A percentile compares a stretch with the other conserved stretches of the same genome.
These are phyloP conservation scores for Strigomonas culicis DNA, from an alignment of 208 protist genomes.

Conservation along the genomic window DNA sequence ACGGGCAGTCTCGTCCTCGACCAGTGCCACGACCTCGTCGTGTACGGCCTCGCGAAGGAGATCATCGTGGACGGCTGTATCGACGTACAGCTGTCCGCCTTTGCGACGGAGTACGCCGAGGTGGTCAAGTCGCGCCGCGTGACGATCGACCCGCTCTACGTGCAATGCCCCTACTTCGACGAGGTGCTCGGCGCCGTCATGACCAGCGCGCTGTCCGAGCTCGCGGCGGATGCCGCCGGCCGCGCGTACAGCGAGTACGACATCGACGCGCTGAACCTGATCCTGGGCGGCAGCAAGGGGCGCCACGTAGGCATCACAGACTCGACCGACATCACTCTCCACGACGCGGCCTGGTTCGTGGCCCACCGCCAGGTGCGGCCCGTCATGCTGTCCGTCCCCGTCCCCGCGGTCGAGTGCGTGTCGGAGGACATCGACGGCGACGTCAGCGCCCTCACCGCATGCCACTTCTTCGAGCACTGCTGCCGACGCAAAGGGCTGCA, in stretches of 20 bases:
- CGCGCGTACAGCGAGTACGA: conserved; percentile 29
- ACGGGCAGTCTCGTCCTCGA: conserved; percentile 34
- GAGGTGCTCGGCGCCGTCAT: conserved; percentile 44
- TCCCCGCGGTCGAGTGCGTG: not conserved
- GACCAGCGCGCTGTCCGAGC: conserved; percentile 22
- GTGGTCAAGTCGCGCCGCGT: conserved; percentile 20
- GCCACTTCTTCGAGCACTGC: not conserved
- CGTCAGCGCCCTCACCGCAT: too few species aligned
- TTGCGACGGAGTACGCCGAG: conserved; percentile 58
- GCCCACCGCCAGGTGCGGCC: conserved; percentile 3
- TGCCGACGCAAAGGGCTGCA: too few species aligned
- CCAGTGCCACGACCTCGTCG: conserved; percentile 46
- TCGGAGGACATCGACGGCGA: not conserved
- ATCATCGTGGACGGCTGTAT: conserved; percentile 37
- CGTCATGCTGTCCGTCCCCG: conserved; percentile 9
- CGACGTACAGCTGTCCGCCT: conserved; percentile 28
- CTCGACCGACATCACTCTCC: conserved; percentile 23
- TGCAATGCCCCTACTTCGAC: conserved; percentile 55
- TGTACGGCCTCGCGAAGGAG: conserved; percentile 54
- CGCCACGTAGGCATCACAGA: conserved; percentile 24
- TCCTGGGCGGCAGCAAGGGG: conserved; percentile 29
- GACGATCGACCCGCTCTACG: conserved; percentile 40
- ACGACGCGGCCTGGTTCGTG: conserved; percentile 27
- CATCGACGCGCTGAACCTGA: conserved; percentile 44
- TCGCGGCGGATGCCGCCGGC: conserved; percentile 21